Evolutionary conservation across 1,284 basidiomycete genomes (phyloP).

Genomic region (Ganoderma boninense): DNA sequence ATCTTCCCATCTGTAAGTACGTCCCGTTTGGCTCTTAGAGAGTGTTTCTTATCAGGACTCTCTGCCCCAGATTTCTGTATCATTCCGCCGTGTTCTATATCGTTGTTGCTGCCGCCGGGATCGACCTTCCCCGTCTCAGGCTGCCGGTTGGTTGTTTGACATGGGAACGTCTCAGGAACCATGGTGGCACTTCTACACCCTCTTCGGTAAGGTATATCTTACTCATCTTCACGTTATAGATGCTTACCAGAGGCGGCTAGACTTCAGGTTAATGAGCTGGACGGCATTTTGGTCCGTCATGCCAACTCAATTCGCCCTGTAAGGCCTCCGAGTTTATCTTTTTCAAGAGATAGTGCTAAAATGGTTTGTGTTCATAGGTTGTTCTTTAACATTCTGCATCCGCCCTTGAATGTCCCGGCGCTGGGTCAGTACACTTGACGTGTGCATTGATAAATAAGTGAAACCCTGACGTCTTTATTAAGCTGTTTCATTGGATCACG

Average conservation of each 20-base stretch:
- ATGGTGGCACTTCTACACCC: conserved; percentile 88
- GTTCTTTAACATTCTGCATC: conserved; percentile 95
- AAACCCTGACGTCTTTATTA: background rate
- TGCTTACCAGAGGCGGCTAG: conserved; percentile 45
- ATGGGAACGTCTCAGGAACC: conserved; percentile 66
- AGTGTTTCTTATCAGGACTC: background rate
- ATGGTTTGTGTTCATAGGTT: conserved; percentile 50
- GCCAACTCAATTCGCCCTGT: conserved; percentile 85
- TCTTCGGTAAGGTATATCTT: conserved; percentile 59
- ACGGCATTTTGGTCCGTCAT: conserved; percentile 76
- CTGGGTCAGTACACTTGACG: conserved; percentile 60
- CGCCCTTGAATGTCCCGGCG: conserved; percentile 93
- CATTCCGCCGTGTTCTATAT: conserved; percentile 90
- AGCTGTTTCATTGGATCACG: conserved; percentile 92
- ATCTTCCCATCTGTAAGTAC: conserved; percentile 89
- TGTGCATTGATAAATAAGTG: background rate
- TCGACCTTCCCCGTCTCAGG: conserved; percentile 73
- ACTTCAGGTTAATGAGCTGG: conserved; percentile 70
- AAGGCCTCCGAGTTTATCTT: background rate
- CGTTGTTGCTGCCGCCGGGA: conserved; percentile 69
- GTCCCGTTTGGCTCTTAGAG: background rate
- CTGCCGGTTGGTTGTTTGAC: conserved; percentile 91
- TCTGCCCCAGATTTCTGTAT: conserved; percentile 75
- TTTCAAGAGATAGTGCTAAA: background rate
- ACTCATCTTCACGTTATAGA: background rate